Evolutionary conservation across 129 eudicot species (phyloP), one percentile per base, ranked within the genome.

Genomic region (Apium graveolens): DNA sequence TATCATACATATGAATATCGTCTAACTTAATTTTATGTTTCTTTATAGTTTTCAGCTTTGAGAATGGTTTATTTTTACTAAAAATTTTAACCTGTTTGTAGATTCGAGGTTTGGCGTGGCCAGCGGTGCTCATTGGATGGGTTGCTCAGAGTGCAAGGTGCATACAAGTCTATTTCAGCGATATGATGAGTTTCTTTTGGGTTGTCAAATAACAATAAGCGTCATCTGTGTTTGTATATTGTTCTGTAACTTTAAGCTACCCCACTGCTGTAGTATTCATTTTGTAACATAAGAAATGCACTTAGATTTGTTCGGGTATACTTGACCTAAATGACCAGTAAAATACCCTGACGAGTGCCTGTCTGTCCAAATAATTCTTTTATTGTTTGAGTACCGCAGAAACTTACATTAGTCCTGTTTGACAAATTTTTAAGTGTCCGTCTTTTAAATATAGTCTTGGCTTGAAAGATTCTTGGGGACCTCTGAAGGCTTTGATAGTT

Each of bases 121-220:
- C 99, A 35, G 97, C 97, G 76, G 82, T 88, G 81, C 97, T 95
- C 73, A 86, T 90, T 80, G 99, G 99, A 78, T 95, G 98, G 97
- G 92, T 95, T 90, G 94, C 99, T 83, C 97, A 95, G 81, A 95
- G 99, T 86, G 99, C 99, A 85, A 95, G 99, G 99, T 95, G 73
- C 82, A 73, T 16, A 69, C 38, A 41, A 63, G 77, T 60, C 41
- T 37, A 11, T 27, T 79, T 81, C 35, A 24, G 41, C 38, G 41
- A 24, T 32, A 53, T 53, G 78, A 74, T 84, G 82, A 71, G 46
- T 78, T 5, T 38, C 29, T 39, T 71, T 81, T 68, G 73, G 78
- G 79, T 77, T 55, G 71, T 16, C 11, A 18, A 71, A 16, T 37
- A 39, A 20, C 39, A 65, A 65, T 13, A 65, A 31, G 14, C 39